Base-by-base conservation (phyloP, 2,329 filamentous ascomycete species). In the Dichotomopilus funicola region DNA sequence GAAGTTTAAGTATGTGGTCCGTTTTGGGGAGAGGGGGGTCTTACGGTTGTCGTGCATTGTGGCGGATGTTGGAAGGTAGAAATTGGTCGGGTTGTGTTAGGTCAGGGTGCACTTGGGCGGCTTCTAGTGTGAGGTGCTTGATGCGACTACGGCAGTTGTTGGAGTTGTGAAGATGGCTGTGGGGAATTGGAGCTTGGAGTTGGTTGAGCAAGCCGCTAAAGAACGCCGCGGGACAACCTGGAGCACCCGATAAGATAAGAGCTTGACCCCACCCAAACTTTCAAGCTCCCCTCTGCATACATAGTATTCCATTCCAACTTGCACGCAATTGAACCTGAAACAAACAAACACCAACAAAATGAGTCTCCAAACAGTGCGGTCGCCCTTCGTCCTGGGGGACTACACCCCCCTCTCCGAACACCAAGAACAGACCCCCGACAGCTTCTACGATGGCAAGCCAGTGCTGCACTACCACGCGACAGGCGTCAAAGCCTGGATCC, bases 391-490 rank as follows among this genome's bases (percentile, higher is more conserved):
- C 12, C 65, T 76, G 11, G 74, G 75, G 38, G 80, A 84, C 66
- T 91, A 83, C 70, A 83, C 78, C 37, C 74, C 80, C 4, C 77
- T 91, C 46, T 74, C 78, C 56, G 83, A 89, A 58, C 87, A 90
- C 67, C 81, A 89, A 68, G 76, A 83, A 51, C 82, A 85, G 65
- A 92, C 88, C 1, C 88, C 88, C 0, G 75, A 77, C 56, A 86
- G 81, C 43, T 92, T 91, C 72, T 86, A 85, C 64, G 81, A 78
- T 63, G 82, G 81, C 34, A 88, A 87, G 65, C 83, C 88, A 1
- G 78, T 91, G 44, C 78, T 91, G 3, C 82, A 91, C 70, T 81
- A 80, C 62, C 81, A 85, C 64, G 75, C 79, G 41, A 63, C 74
- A 10, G 73, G 75, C 56, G 76, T 82, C 54, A 83, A 80, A 41